These are phyloP conservation scores for Nitzschia palea DNA, from an alignment of 108 stramenopile genomes.

Conservation along the genomic window DNA sequence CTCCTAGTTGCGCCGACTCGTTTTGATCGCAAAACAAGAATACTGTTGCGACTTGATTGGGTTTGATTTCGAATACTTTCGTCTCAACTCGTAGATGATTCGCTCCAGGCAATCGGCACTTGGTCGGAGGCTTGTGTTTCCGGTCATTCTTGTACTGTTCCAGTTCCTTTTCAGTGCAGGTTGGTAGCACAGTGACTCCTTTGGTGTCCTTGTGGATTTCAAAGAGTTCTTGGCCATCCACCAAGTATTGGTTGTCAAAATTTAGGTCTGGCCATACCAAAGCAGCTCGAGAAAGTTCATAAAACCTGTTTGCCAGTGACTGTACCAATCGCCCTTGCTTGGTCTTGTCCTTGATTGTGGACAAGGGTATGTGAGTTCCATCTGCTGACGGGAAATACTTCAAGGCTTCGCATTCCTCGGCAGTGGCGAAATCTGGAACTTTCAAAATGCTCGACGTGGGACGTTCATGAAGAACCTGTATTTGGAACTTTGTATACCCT, in stretches of 20 bases:
- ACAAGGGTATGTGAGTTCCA: neutral
- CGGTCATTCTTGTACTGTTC: neutral
- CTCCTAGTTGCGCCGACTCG: constrained; percentile 17
- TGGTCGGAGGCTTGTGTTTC: neutral
- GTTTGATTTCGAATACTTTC: constrained; percentile 2
- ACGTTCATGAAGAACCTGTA: constrained; percentile 49
- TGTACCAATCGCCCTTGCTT: constrained; percentile 2
- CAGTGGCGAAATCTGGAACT: constrained; percentile 57
- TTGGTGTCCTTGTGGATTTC: constrained; percentile 8
- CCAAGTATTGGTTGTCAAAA: neutral
- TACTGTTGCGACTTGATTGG: constrained; percentile 14
- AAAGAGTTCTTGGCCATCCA: constrained; percentile 13
- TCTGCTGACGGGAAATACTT: constrained; percentile 16
- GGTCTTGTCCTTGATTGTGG: constrained; percentile 3
- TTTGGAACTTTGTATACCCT: neutral
- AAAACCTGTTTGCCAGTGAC: constrained; percentile 6
- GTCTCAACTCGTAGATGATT: neutral
- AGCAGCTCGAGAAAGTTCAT: neutral
- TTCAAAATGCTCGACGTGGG: constrained; percentile 49
- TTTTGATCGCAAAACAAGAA: constrained; percentile 27
- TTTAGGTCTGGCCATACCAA: constrained; percentile 19
- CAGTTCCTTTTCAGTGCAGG: constrained; percentile 3
- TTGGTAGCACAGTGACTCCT: constrained; percentile 10
- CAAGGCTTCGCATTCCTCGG: constrained; percentile 65
- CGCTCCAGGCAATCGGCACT: constrained; percentile 23